Conservation (phyloP, 2,329 filamentous ascomycete species). For the Botrytis fragariae region DNA sequence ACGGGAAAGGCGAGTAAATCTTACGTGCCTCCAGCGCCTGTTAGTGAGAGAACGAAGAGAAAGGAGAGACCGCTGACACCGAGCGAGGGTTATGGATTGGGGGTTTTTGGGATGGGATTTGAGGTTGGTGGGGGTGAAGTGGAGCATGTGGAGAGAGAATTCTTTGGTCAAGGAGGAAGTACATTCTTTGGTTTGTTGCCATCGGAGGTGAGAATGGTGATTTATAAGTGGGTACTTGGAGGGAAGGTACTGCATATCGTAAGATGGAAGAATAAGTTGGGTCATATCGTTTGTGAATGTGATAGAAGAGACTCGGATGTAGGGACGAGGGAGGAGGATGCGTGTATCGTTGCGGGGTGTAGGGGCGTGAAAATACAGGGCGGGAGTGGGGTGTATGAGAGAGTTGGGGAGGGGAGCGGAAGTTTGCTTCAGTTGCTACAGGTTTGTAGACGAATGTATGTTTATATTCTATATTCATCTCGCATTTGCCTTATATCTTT, state of each 20-base stretch:
- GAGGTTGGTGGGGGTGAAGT: neutral
- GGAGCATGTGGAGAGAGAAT: neutral
- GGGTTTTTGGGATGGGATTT: neutral
- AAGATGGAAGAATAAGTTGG: conserved; percentile 21
- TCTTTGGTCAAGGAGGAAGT: neutral
- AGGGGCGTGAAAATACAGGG: conserved; percentile 26
- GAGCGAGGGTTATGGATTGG: neutral
- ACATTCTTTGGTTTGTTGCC: conserved; percentile 2
- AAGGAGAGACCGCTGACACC: neutral
- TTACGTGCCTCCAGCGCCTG: conserved; percentile 8
- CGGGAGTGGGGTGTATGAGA: conserved; percentile 2
- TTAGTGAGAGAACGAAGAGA: neutral
- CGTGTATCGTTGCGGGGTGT: conserved; percentile 23
- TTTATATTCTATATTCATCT: neutral
- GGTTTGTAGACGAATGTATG: conserved; percentile 31
- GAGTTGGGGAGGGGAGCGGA: neutral
- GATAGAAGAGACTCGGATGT: conserved; percentile 11
- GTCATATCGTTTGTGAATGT: conserved; percentile 20
- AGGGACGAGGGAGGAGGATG: conserved; percentile 16
- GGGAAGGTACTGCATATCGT: conserved; percentile 26
- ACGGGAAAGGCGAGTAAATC: conserved; percentile 10
- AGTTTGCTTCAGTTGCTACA: conserved; percentile 25
- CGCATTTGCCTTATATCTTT: neutral
- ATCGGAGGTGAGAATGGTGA: conserved; percentile 18
- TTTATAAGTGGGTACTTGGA: conserved; percentile 27